These are phyloP conservation scores for Luffa acutangula DNA, from an alignment of 306 rosid genomes.

Conservation along the genomic window DNA sequence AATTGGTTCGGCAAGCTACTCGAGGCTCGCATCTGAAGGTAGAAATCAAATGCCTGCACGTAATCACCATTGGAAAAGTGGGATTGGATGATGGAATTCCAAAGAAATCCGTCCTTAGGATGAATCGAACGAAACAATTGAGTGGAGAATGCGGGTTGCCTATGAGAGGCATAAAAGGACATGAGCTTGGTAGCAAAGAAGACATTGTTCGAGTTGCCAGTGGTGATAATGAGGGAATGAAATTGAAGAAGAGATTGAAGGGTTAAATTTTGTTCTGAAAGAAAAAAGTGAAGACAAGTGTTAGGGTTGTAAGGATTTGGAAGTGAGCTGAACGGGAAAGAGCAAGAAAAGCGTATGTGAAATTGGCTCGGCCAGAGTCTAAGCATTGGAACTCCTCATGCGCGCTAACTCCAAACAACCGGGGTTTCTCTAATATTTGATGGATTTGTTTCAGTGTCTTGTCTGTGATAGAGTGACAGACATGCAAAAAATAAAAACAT, in stretches of 20 bases:
- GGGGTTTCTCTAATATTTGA: not conserved
- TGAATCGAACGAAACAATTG: conserved; percentile 31
- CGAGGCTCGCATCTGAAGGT: conserved; percentile 44
- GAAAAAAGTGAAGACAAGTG: conserved; percentile 22
- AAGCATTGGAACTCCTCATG: too few species aligned
- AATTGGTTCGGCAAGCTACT: conserved; percentile 31
- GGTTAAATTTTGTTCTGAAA: conserved; percentile 27
- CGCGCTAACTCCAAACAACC: too few species aligned
- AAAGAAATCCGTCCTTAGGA: conserved; percentile 45
- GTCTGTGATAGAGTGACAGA: too few species aligned
- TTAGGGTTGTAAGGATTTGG: conserved; percentile 13
- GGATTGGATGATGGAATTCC: conserved; percentile 67
- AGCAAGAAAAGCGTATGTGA: conserved; percentile 15
- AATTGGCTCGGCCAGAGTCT: too few species aligned
- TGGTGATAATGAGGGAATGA: conserved; percentile 49
- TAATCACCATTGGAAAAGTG: conserved; percentile 44
- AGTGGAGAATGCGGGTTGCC: conserved; percentile 26
- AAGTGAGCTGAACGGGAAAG: conserved; percentile 1
- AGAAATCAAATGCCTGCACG: conserved; percentile 28
- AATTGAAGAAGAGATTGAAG: conserved; percentile 35
- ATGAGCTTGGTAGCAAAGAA: conserved; percentile 67
- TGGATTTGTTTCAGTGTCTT: not conserved
- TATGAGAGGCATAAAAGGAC: conserved; percentile 44
- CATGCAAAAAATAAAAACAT: too few species aligned
- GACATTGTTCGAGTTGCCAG: conserved; percentile 59